Percentiles rank a stretch among this genome's conserved stretches.
phyloP scores from a whole-genome alignment of 495 filamentous ascomycete species.

The Pyronema domesticum region DNA sequence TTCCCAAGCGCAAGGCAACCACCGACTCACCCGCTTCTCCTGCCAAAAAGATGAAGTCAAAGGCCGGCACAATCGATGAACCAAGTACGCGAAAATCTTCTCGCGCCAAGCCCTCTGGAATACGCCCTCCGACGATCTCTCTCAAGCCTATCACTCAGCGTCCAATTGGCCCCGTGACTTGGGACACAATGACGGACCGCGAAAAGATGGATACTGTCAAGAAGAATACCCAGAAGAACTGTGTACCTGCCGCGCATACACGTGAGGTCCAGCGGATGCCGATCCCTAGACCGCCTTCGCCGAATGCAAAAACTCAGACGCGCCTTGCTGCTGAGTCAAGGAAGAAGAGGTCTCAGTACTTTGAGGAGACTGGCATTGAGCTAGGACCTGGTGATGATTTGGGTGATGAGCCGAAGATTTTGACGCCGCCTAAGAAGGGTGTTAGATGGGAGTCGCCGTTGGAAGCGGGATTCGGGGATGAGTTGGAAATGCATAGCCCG shows the following conservation, averaged over 20 bases:
- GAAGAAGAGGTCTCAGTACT: not conserved
- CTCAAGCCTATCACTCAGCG: not conserved
- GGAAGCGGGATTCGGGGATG: not conserved
- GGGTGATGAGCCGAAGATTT: not conserved
- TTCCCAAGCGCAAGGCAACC: no score
- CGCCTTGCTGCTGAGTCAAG: not conserved
- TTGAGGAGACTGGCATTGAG: not conserved
- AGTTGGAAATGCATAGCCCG: not conserved
- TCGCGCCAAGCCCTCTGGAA: not conserved
- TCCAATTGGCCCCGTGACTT: not conserved
- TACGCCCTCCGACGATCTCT: not conserved
- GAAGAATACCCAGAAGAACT: conserved; percentile 2
- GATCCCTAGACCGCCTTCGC: conserved; percentile 1
- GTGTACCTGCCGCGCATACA: not conserved
- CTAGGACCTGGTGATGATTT: not conserved
- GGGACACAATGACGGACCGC: not conserved
- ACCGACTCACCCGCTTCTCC: no score
- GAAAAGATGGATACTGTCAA: conserved; percentile 1
- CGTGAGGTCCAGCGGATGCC: not conserved
- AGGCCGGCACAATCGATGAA: no score
- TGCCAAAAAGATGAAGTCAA: no score
- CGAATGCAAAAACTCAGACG: not conserved
- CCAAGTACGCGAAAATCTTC: not conserved
- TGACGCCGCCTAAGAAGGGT: not conserved
- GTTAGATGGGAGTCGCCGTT: not conserved